Evolutionary conservation across 257 asterid species (phyloP).

Genomic region (Jasminum sambac): DNA sequence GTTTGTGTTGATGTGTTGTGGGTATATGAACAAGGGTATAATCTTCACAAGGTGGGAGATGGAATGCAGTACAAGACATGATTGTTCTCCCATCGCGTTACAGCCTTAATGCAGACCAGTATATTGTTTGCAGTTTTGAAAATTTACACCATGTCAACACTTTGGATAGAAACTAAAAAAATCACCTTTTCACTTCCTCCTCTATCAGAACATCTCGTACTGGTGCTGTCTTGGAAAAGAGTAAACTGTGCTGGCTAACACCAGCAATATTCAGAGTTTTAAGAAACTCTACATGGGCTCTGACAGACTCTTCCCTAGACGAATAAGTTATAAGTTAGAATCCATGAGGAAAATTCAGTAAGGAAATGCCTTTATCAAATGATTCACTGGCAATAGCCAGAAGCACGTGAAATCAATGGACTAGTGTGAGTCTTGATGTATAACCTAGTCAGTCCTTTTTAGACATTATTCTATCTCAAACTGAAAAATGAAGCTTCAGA

Average conservation of each 20-base stretch:
- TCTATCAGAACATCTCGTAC: slow-evolving; percentile 46
- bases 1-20: not conserved
- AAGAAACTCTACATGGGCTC: slow-evolving; percentile 67
- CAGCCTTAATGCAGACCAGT: slow-evolving; percentile 16
- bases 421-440: not conserved
- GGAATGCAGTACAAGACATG: not conserved
- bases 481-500: not conserved
- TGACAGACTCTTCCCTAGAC: slow-evolving; percentile 70
- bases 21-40: not conserved
- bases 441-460: not conserved
- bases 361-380: slow-evolving; percentile 3
- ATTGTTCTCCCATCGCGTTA: not conserved
- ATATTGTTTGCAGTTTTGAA: slow-evolving; percentile 6
- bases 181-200: slow-evolving; percentile 62
- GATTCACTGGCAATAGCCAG: slow-evolving; percentile 3
- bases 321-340: slow-evolving; percentile 16
- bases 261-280: slow-evolving; percentile 88
- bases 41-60: not conserved
- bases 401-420: not conserved
- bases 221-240: slow-evolving; percentile 85
- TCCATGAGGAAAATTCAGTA: not conserved
- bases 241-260: slow-evolving; percentile 89
- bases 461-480: not conserved
- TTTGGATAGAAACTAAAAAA: slow-evolving; percentile 9
- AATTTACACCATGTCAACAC: slow-evolving; percentile 3